Evolutionary conservation across 139 green algal species (phyloP).

Genomic region (Chlamydomonas eustigma): DNA sequence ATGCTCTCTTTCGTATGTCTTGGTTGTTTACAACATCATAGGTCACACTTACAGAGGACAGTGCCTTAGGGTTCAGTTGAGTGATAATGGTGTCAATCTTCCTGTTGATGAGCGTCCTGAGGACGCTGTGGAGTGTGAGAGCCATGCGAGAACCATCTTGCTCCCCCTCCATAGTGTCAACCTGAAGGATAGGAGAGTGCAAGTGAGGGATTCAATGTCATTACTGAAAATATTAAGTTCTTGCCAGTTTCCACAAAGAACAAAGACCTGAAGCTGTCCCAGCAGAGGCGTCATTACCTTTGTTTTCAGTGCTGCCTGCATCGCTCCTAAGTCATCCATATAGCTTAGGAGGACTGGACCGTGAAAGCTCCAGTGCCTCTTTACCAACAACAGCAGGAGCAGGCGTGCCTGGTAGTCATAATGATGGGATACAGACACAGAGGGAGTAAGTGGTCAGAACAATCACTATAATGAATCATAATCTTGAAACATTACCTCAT

Average conservation of each 20-base stretch:
- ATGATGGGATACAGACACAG: too few species aligned
- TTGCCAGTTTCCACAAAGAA: too few species aligned
- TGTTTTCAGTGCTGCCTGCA: conserved; percentile 14
- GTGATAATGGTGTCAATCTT: conserved; percentile 21
- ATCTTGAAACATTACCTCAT: too few species aligned
- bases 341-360: conserved; percentile 14
- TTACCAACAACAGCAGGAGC: conserved; percentile 26
- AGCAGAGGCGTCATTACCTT: too few species aligned
- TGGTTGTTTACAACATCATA: too few species aligned
- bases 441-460: too few species aligned
- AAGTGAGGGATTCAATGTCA: neutral
- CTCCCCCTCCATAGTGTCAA: neutral
- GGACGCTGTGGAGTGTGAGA: conserved; percentile 21
- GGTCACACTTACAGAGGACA: conserved; percentile 4
- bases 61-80: conserved; percentile 9
- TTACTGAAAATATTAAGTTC: too few species aligned
- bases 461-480: too few species aligned
- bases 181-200: neutral
- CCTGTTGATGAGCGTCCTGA: conserved; percentile 31
- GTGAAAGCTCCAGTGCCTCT: conserved; percentile 26
- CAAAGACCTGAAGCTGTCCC: too few species aligned
- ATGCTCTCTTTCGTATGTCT: too few species aligned
- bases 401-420: conserved; percentile 15
- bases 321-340: conserved; percentile 9
- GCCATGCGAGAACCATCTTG: conserved; percentile 30